Conservation (phyloP, 2,329 filamentous ascomycete genomes). For the Chrysosporium keratinophilum region DNA sequence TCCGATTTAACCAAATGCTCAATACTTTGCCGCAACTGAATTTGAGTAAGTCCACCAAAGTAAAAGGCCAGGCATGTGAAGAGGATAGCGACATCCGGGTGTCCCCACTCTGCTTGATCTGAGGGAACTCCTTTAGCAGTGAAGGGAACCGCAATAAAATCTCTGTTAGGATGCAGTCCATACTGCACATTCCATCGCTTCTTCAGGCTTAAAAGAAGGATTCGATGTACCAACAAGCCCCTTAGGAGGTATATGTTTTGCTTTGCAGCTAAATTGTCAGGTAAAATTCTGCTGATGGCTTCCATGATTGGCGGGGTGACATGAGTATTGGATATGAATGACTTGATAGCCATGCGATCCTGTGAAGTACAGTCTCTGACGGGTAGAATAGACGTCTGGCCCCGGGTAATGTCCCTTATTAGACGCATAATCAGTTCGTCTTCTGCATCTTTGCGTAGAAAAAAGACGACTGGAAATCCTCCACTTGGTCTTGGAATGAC, state of each 20-base stretch:
- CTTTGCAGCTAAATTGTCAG: slow-evolving; percentile 9
- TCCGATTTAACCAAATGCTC: slow-evolving; percentile 42
- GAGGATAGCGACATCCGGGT: slow-evolving; percentile 49
- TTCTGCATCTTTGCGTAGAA: slow-evolving; percentile 43
- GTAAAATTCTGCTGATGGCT: slow-evolving; percentile 4
- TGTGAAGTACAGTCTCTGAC: slow-evolving; percentile 12
- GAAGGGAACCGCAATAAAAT: slow-evolving; percentile 49
- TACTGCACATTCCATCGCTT: slow-evolving; percentile 60
- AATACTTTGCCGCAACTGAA: slow-evolving; percentile 43
- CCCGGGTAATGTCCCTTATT: slow-evolving; percentile 32
- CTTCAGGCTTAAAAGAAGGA: slow-evolving; percentile 46
- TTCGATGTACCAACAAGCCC: slow-evolving; percentile 46
- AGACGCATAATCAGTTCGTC: slow-evolving; percentile 36
- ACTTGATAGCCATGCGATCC: slow-evolving; percentile 8
- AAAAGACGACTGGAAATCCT: slow-evolving; percentile 48
- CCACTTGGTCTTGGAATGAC: slow-evolving; percentile 31
- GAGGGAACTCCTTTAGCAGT: slow-evolving; percentile 50
- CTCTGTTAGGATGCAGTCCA: slow-evolving; percentile 41
- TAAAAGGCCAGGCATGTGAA: slow-evolving; percentile 50
- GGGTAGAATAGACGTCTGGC: slow-evolving; percentile 23
- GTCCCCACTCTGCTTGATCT: slow-evolving; percentile 50
- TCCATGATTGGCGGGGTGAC: neutral
- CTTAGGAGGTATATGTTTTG: slow-evolving; percentile 19
- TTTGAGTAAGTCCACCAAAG: slow-evolving; percentile 44
- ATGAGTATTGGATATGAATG: slow-evolving; percentile 10